A percentile compares a stretch with the other conserved stretches of the same genome.
phyloP scores from a whole-genome alignment of 192 early-diverging fungal genomes.

The Podila clonocystis region DNA sequence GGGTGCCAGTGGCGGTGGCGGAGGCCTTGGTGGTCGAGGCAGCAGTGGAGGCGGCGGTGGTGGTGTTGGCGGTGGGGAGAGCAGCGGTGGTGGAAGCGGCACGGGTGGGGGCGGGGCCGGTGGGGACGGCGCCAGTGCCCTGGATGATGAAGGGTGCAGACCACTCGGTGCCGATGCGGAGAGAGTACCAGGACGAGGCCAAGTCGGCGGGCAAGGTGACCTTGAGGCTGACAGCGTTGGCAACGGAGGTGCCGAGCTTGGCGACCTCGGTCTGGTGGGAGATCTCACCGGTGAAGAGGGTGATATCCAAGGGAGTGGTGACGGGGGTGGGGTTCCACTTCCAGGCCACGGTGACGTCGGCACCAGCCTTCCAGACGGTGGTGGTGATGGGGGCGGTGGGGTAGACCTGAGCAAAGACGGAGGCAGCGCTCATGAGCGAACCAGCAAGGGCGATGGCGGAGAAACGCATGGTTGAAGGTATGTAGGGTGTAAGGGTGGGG shows the following conservation, averaged over 20 bases:
- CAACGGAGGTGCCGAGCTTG: too few species aligned
- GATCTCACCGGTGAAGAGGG: conserved; percentile 3
- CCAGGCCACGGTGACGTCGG: background rate
- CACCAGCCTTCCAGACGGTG: background rate
- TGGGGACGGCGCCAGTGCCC: too few species aligned
- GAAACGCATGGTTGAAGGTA: background rate
- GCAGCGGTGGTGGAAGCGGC: background rate
- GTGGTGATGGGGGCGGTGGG: conserved; percentile 2
- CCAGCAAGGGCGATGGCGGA: conserved; percentile 1
- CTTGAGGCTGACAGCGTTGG: too few species aligned
- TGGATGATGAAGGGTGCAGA: too few species aligned
- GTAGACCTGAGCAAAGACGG: conserved; percentile 1
- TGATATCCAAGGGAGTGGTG: background rate
- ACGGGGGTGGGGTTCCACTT: conserved; percentile 3
- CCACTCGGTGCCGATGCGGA: too few species aligned
- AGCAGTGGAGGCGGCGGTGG: background rate
- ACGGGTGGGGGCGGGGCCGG: background rate
- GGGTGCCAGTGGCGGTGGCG: background rate
- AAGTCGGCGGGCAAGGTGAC: too few species aligned
- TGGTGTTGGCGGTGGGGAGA: background rate
- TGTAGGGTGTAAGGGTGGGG: background rate
- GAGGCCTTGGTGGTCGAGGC: background rate
- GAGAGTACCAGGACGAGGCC: too few species aligned
- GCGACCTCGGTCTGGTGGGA: too few species aligned
- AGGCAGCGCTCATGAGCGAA: conserved; percentile 5